Evolutionary conservation across 352 stramenopile species (phyloP).

Genomic region (Pythium periplocum): DNA sequence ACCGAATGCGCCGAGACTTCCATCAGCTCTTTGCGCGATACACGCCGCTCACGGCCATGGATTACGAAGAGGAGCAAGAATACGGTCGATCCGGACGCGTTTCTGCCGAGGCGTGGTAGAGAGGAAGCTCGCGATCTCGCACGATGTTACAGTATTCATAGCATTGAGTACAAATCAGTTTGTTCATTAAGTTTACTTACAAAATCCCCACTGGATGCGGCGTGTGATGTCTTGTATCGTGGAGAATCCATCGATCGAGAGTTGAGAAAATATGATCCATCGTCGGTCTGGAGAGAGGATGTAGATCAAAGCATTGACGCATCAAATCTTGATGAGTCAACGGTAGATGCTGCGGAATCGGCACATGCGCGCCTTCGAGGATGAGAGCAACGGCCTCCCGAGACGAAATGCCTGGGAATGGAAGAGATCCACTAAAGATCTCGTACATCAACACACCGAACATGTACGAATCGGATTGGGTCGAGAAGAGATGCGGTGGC

Average conservation of each 20-base stretch:
- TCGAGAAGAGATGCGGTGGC: slow-evolving; percentile 64
- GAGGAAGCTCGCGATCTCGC: neutral
- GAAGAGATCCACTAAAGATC: slow-evolving; percentile 54
- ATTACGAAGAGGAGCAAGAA: slow-evolving; percentile 18
- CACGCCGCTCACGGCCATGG: slow-evolving; percentile 23
- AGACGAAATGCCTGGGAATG: slow-evolving; percentile 48
- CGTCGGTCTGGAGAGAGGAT: slow-evolving; percentile 44
- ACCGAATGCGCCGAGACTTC: slow-evolving; percentile 27
- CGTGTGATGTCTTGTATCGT: slow-evolving; percentile 30
- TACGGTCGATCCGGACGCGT: slow-evolving; percentile 1
- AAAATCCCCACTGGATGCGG: slow-evolving; percentile 13
- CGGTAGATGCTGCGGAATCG: slow-evolving; percentile 39
- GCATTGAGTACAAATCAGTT: too few species aligned
- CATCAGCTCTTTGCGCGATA: slow-evolving; percentile 25
- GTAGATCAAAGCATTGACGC: slow-evolving; percentile 49
- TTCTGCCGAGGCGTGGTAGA: slow-evolving; percentile 9
- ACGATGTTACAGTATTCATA: too few species aligned
- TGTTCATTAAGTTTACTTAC: slow-evolving; percentile 4
- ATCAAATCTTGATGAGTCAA: slow-evolving; percentile 44
- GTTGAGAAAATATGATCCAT: slow-evolving; percentile 67
- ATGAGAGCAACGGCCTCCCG: slow-evolving; percentile 55
- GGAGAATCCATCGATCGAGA: slow-evolving; percentile 51
- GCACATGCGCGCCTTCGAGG: slow-evolving; percentile 57
- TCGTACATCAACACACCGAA: slow-evolving; percentile 74
- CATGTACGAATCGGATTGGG: slow-evolving; percentile 70